Percentiles rank a stretch among this genome's conserved stretches.
Evolutionary conservation across 2,329 filamentous ascomycete species (phyloP).

Genomic region (Aspergillus sp.): DNA sequence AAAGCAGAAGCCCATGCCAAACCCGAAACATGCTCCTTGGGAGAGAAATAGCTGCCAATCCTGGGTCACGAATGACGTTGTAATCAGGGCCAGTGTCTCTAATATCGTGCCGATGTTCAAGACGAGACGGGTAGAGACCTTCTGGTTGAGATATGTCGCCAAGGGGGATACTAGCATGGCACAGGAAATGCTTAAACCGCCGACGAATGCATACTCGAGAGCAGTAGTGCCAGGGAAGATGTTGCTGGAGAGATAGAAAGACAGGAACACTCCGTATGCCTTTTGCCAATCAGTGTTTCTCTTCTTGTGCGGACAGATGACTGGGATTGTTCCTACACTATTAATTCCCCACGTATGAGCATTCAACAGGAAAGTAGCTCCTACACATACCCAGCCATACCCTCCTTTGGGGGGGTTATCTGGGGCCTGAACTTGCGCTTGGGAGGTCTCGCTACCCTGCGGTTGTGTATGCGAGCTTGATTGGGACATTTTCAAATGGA

Average conservation of each 20-base stretch:
- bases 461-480: no score
- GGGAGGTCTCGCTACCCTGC: no score
- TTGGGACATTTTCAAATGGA: no score
- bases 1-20: slow-evolving; percentile 56
- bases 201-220: slow-evolving; percentile 53
- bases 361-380: slow-evolving; percentile 51
- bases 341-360: slow-evolving; percentile 70
- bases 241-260: slow-evolving; percentile 49
- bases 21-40: slow-evolving; percentile 55
- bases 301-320: background rate
- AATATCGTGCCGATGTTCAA: slow-evolving; percentile 50
- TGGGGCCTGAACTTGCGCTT: no score
- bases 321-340: slow-evolving; percentile 37
- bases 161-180: slow-evolving; percentile 51
- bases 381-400: slow-evolving; percentile 56
- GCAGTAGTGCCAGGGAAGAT: slow-evolving; percentile 48
- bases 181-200: slow-evolving; percentile 51
- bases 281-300: slow-evolving; percentile 9
- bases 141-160: slow-evolving; percentile 46
- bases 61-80: slow-evolving; percentile 47
- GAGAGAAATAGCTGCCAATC: slow-evolving; percentile 55
- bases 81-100: slow-evolving; percentile 48
- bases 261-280: slow-evolving; percentile 52
- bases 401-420: slow-evolving; percentile 44
- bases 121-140: slow-evolving; percentile 46